Evolutionary conservation across 2,329 filamentous ascomycete genomes (phyloP), one percentile per base, ranked within the genome.

Genomic region (Colletotrichum orbiculare): DNA sequence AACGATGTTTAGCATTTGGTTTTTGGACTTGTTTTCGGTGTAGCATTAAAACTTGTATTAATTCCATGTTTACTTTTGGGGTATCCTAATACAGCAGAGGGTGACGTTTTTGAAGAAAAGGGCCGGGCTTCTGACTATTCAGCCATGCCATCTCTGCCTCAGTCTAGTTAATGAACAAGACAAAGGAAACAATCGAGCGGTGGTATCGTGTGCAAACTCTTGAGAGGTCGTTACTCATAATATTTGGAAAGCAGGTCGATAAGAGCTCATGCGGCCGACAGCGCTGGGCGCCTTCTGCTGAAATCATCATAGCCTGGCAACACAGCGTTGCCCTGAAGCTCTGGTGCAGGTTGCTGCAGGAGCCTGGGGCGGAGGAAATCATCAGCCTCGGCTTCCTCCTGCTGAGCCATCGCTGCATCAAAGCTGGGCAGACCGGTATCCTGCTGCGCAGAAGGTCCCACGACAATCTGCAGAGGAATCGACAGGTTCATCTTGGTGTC

Each of bases 381-480:
- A 25, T 85, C 81, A 9, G 76, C 78, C 17, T 81, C 81, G 3
- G 79, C 79, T 59, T 79, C 79, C 62, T 82, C 78, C 9, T 72
- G 70, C 57, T 76, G 71, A 1, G 77, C 77, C 67, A 84, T 74
- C 33, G 78, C 82, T 8, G 76, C 77, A 69, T 86, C 85, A 65
- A 87, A 87, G 59, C 76, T 82, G 3, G 85, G 85, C 45, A 82
- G 76, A 4, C 76, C 79, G 41, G 70, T 73, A 12, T 71, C 71
- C 55, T 75, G 68, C 50, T 59, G 59, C 42, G 45, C 37, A 8
- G 60, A 69, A 17, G 71, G 74, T 68, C 80, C 79, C 25, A 85
- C 80, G 2, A 79, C 83, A 48, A 87, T 71, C 74, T 87, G 85
- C 48, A 87, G 67, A 7, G 85, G 85, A 46, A 87, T 71, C 25